phyloP scores from a whole-genome alignment of 495 filamentous ascomycete genomes.

The Aspergillus bertholletiae region DNA sequence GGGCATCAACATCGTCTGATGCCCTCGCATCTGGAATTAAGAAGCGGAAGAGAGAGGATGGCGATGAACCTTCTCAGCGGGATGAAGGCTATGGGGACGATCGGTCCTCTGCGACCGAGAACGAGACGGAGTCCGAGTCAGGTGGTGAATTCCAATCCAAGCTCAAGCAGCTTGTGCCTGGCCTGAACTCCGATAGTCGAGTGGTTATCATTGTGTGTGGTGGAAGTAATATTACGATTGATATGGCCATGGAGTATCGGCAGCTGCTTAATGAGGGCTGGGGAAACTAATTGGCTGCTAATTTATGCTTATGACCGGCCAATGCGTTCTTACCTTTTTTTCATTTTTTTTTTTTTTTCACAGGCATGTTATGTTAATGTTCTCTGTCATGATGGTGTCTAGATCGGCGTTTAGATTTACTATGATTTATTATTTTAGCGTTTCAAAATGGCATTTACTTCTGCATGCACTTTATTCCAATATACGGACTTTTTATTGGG shows the following conservation, averaged over 20 bases:
- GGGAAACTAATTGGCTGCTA: constrained; percentile 14
- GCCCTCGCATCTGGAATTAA: constrained; percentile 15
- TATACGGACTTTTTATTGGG: too few relatives aligned
- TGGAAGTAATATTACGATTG: constrained; percentile 69
- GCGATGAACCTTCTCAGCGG: constrained; percentile 9
- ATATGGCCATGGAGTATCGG: constrained; percentile 61
- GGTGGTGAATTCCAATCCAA: constrained; percentile 38
- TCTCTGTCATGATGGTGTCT: neutral
- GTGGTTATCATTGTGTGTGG: constrained; percentile 88
- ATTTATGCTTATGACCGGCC: constrained; percentile 13
- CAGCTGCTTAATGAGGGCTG: constrained; percentile 43
- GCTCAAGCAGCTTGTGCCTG: constrained; percentile 57
- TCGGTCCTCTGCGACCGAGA: constrained; percentile 31
- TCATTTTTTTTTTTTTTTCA: too few relatives aligned
- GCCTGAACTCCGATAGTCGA: constrained; percentile 55
- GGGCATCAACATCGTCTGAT: constrained; percentile 5
- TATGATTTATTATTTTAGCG: too few relatives aligned
- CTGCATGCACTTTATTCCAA: too few relatives aligned
- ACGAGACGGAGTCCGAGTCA: constrained; percentile 27
- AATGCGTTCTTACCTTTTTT: too few relatives aligned
- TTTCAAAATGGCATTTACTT: too few relatives aligned
- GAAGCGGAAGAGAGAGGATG: constrained; percentile 34
- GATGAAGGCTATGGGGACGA: constrained; percentile 44
- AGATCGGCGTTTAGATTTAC: neutral
- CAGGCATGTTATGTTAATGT: constrained; percentile 4